Base-by-base conservation (phyloP, 345 rosid species). In the Boechera divaricarpa region DNA sequence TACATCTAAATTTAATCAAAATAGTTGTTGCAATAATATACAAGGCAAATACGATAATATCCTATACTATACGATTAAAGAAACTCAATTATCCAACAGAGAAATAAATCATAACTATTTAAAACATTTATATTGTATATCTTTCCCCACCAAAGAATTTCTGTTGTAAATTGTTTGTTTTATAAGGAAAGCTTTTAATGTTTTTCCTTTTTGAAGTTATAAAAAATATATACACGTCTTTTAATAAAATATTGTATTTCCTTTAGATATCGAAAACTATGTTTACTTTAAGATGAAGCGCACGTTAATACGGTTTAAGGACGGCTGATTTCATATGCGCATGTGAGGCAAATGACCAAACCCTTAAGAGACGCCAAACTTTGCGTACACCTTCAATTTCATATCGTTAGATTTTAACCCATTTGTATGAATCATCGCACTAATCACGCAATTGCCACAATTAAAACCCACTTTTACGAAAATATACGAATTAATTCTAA, bases 341-440 rank as follows among this genome's bases (percentile, higher is more conserved):
- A 87, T 82, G 89, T 88, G 87, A 81, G 75, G 67, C 65, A 63
- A 44, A 83, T 73, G 76, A 36, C 77, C 80, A 71, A 67, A 65
- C 81, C 86, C 85, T 81, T 52, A 82, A 79, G 89, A n/a, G 74
- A 81, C 67, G 82, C 67, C 79, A 44, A 63, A 51, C 83, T 70
- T 83, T 83, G 57, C 82, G 81, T 78, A 65, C 75, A 80, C 63
- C 64, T 28, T 71, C 47, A 63, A 64, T 53, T 72, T 67, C 35
- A 57, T 62, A n/a, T 55, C 36, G 41, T 35, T 56, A 24, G 12
- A 39, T 33, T 41, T 45, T 48, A 60, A 54, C 26, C 58, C 58
- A 51, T 31, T 33, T 68, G 45, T 24, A 51, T 33, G n/a, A 26
- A 12, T 48, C 38, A 61, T 67, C 49, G 51, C 78, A 16, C 29